Conservation (phyloP, 2,329 filamentous ascomycete genomes). For the Beauveria varroae region DNA sequence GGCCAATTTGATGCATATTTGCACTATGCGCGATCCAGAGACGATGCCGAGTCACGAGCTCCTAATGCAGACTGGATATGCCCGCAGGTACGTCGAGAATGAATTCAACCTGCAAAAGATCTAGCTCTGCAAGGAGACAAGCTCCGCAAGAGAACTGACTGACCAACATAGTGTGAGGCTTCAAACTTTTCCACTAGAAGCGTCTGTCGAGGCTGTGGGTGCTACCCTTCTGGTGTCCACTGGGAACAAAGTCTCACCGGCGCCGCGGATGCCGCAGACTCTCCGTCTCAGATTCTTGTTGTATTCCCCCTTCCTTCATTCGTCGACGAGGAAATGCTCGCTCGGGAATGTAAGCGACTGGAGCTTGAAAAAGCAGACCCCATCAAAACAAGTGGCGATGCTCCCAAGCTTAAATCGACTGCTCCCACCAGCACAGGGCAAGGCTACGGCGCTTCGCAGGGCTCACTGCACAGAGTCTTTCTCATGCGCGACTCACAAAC, state of each 20-base stretch:
- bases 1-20: conserved; percentile 30
- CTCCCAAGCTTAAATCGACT: conserved; percentile 51
- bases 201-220: conserved; percentile 32
- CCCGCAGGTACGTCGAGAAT: conserved; percentile 21
- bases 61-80: conserved; percentile 27
- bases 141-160: not conserved
- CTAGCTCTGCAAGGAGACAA: no score
- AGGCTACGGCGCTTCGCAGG: conserved; percentile 62
- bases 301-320: conserved; percentile 63
- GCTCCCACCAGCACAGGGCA: conserved; percentile 46
- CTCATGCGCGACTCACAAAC: conserved; percentile 65
- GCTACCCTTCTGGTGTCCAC: conserved; percentile 20
- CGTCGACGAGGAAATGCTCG: conserved; percentile 64
- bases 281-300: conserved; percentile 68
- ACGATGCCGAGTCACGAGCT: conserved; percentile 24
- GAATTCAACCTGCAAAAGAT: not conserved
- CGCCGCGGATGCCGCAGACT: conserved; percentile 41
- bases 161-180: conserved; percentile 27
- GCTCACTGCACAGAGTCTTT: conserved; percentile 69
- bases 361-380: conserved; percentile 53
- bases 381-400: conserved; percentile 35
- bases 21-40: conserved; percentile 33
- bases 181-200: conserved; percentile 31
- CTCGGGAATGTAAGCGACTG: conserved; percentile 65
- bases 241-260: conserved; percentile 36